These are phyloP conservation scores for Trichoderma asperellum DNA, from an alignment of 2,329 filamentous ascomycete species.

Conservation along the genomic window DNA sequence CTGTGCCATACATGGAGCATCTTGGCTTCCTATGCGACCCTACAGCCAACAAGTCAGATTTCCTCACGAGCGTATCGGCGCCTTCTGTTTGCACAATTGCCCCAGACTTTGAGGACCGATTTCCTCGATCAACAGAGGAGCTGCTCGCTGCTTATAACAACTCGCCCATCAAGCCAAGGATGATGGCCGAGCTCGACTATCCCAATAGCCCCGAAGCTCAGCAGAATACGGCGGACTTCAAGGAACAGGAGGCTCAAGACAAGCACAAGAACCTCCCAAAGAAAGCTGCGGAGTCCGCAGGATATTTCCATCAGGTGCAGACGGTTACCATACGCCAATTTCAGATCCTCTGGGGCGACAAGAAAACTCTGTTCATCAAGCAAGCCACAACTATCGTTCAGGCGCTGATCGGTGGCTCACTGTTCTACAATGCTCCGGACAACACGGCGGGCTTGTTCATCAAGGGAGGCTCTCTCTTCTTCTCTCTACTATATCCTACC, in stretches of 20 bases:
- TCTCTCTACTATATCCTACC: conserved; percentile 65
- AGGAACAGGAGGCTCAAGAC: too few species aligned
- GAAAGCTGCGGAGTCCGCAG: conserved; percentile 59
- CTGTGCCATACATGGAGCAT: conserved; percentile 66
- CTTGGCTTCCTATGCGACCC: conserved; percentile 66
- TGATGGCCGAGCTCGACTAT: too few species aligned
- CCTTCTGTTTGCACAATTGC: conserved; percentile 68
- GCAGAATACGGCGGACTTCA: too few species aligned
- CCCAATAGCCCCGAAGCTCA: too few species aligned
- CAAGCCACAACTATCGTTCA: conserved; percentile 61
- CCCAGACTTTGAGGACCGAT: too few species aligned
- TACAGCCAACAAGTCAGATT: conserved; percentile 67
- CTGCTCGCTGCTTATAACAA: too few species aligned
- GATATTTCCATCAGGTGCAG: conserved; percentile 58
- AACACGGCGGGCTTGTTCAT: conserved; percentile 64
- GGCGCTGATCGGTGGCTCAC: conserved; percentile 65
- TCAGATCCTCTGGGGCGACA: conserved; percentile 68
- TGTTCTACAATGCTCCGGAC: conserved; percentile 67
- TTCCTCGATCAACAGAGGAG: too few species aligned
- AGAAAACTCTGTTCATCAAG: conserved; percentile 65
- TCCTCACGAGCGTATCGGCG: conserved; percentile 66
- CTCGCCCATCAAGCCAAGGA: too few species aligned
- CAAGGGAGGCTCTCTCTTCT: conserved; percentile 67
- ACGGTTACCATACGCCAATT: conserved; percentile 64
- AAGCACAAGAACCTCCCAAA: conserved; percentile 59